Evolutionary conservation across 441 rosid species (phyloP), one percentile per base, ranked within the genome.

Genomic region (Viola pubescens): DNA sequence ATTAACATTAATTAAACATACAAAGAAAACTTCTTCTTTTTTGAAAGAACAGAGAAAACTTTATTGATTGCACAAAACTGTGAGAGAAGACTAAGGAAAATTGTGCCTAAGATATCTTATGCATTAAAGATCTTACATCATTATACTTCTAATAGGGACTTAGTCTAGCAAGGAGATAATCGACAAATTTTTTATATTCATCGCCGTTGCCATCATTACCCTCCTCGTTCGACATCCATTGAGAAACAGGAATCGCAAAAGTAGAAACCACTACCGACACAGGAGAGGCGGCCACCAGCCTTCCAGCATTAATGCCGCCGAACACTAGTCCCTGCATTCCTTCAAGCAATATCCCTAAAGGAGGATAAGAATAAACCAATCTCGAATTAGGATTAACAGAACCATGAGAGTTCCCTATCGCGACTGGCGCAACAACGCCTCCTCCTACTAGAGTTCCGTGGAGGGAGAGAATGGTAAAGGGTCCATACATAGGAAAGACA

Each of bases 231-330:
- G 50, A 56, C 3, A 78, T 59, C 54, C 65, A 67, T 52, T 70
- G 73, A 47, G 67, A 40, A 3, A 56, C 34, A 8, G 78, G 79
- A 62, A 48, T 66, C 42, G 41, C 10, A 53, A 70, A 76, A 4
- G 79, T 74, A 9, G 72, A 70, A 0, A 70, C 81, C 54, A 71
- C 73, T 37, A 81, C 77, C 52, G 64, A 49, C 50, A 81, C 81
- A 10, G 37, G 56, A 10, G 68, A 58, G 1, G 71, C 78, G 3
- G 80, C 83, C 60, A 68, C 47, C 58, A 81, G 66, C 54, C 71
- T 74, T 1, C 83, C 86, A 0, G 66, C 77, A 0, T 76, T 67
- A 3, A 72, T 60, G 3, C 86, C 86, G 16, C 86, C 83, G 4
- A 78, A 72, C 10, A 81, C 65, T 43, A 74, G 79, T 13, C 79